Percentiles rank a stretch among this genome's conserved stretches.
Conservation (phyloP, 768 basidiomycete species). For the Porpolomopsis calyptriformis region DNA sequence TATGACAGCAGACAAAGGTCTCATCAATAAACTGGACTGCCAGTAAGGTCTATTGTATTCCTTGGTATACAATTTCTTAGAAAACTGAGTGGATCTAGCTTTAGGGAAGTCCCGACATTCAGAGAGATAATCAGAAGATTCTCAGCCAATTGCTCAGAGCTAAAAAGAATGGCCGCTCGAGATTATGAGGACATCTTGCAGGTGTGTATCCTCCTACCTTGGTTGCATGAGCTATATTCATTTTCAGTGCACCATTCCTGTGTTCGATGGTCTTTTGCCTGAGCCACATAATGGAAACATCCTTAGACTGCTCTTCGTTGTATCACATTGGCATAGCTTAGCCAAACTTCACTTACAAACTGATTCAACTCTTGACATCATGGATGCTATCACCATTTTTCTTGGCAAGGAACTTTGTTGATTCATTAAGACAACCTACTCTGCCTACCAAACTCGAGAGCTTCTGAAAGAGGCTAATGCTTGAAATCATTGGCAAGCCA, state of each 20-base stretch:
- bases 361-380: conserved; percentile 1
- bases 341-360: conserved; percentile 7
- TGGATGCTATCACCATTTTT: conserved; percentile 1
- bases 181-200: conserved; percentile 18
- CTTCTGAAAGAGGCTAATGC: conserved; percentile 1
- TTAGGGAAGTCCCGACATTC: conserved; percentile 5
- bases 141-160: conserved; percentile 12
- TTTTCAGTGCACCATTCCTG: conserved; percentile 5
- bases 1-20: conserved; percentile 6
- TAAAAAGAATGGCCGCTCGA: conserved; percentile 17
- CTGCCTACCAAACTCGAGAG: conserved; percentile 3
- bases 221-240: not conserved
- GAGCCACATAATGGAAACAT: conserved; percentile 3
- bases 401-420: conserved; percentile 2
- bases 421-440: conserved; percentile 2
- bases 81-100: not conserved
- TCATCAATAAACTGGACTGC: conserved; percentile 16
- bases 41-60: conserved; percentile 11
- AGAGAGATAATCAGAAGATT: conserved; percentile 13
- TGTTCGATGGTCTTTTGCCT: conserved; percentile 5
- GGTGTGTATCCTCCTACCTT: conserved; percentile 1
- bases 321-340: conserved; percentile 5
- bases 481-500: conserved; percentile 1
- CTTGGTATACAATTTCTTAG: not conserved
- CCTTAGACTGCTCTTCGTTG: conserved; percentile 3